Evolutionary conservation across 495 filamentous ascomycete species (phyloP), one percentile per base, ranked within the genome.

Genomic region (Penicillium goetzii): DNA sequence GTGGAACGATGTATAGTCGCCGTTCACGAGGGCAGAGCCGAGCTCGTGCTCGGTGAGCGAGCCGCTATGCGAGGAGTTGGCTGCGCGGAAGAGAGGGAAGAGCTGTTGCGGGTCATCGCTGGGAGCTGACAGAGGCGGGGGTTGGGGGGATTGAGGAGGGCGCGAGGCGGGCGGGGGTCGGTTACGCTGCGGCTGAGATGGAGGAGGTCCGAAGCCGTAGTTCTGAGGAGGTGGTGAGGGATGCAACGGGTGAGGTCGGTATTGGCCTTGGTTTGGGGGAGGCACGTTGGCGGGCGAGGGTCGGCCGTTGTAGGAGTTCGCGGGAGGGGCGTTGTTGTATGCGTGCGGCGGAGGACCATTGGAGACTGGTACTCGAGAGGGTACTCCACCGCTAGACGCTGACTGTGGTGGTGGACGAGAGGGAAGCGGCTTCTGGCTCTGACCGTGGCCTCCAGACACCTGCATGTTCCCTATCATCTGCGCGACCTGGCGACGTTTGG

Each of bases 1-100:
- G 77, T 99, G 96, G 74, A 99, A 99, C 5, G 90, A 85, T 6
- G 91, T 90, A 83, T 88, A 98, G 80, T 99, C 95, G 47, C 92
- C 94, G 74, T 99, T 99, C 43, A 99, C 96, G 10, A 99, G 87
- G 12, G 95, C 95, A 0, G 91, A 89, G 11, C 91, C 88, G 19
- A 99, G 90, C 76, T 99, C 95, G 63, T 83, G 79, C 73, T 98
- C 96, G 2, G 89, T 91, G 43, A 99, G 84, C 58, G 92, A 85
- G 25, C 93, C 93, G 51, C 85, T 91, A 30, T 89, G 88, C 84
- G 74, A 80, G 66, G 91, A 91, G 76, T 99, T 96, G 15, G 97
- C 95, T 0, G 92, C 91, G 57, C 90, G 87, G 82, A 99, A 99
- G 21, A 98, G 81, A 0, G 90, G 92, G 67, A 91, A 88, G 10